A percentile compares a stretch with the other conserved stretches of the same genome.
These are phyloP conservation scores for Coemansia sp. DNA, from an alignment of 371 early-diverging fungal species.

Conservation along the genomic window DNA sequence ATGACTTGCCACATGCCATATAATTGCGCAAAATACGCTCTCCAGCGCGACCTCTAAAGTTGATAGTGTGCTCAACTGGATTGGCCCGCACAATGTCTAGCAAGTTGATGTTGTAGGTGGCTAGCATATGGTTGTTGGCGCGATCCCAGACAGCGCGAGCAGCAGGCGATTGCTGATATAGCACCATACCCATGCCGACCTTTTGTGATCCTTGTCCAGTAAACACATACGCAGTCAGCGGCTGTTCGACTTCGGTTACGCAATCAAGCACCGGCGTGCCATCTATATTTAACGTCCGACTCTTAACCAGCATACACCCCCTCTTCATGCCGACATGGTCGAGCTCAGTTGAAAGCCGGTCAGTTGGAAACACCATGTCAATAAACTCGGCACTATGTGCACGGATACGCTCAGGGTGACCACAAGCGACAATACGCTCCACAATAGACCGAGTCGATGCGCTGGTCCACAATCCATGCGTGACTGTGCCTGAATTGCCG, in stretches of 20 bases:
- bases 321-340: constrained; percentile 85
- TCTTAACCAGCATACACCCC: constrained; percentile 82
- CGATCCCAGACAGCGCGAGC: constrained; percentile 90
- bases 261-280: constrained; percentile 76
- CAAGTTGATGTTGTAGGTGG: constrained; percentile 88
- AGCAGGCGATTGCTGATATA: constrained; percentile 82
- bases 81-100: constrained; percentile 89
- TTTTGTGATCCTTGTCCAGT: constrained; percentile 97
- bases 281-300: constrained; percentile 79
- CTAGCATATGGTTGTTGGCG: constrained; percentile 84
- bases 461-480: constrained; percentile 95
- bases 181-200: constrained; percentile 94
- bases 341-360: constrained; percentile 80
- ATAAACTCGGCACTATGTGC: constrained; percentile 36
- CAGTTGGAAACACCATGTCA: constrained; percentile 66
- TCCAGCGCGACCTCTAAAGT: constrained; percentile 84
- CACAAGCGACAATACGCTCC: constrained; percentile 9
- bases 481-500: constrained; percentile 88
- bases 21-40: constrained; percentile 71
- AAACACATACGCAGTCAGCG: constrained; percentile 88
- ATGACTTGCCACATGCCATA: constrained; percentile 56
- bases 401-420: constrained; percentile 20
- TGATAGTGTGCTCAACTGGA: constrained; percentile 81
- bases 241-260: constrained; percentile 88
- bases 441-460: constrained; percentile 21